Base-by-base conservation (phyloP, 1,139 yeast species). In the Saccharomyces hybrid region DNA sequence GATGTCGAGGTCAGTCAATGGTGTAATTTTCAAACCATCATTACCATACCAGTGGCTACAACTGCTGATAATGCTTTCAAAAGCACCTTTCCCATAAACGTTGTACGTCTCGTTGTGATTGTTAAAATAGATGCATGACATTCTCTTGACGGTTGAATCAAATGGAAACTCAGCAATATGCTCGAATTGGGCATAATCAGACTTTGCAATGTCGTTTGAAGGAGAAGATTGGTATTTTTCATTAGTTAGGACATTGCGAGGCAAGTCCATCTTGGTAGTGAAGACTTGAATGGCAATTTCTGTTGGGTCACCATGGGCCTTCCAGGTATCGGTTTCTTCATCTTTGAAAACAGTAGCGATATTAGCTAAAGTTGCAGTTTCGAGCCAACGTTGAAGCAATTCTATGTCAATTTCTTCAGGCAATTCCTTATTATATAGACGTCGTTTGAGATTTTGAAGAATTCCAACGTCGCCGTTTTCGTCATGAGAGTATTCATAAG, bases 261-360 rank as follows among this genome's bases (percentile, higher is more conserved):
- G 79, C 55, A 90, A 75, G 48, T 84, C 80, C 73, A 67, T 61
- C 55, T 63, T 64, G 7, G 63, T 59, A 14, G 70, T 63, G 55
- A 67, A 67, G 4, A 88, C 96, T 57, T 90, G 79, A 52, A 93
- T 76, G 0, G 99, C 99, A 64, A 90, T 84, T 71, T 93, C 99
- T 31, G 96, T 89, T 47, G 99, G 96, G 69, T 93, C 95, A 49
- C 99, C 99, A 56, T 88, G 85, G 59, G 77, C 86, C 64, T 81
- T 83, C 71, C 71, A 67, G 23, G 57, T 58, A 7, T 56, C 55
- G 1, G 63, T 59, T 58, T 84, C 89, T 59, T 77, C 76, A 64
- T 87, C 96, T 29, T 75, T 71, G 1, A 93, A 85, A 56, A 74
- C 85, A 59, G 78, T 78, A 14, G 96, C 82, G 64, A 90, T 90